A percentile compares a stretch with the other conserved stretches of the same genome.
phyloP scores from a whole-genome alignment of 176 grass and related monocot genomes.

The Oryza glaberrima region DNA sequence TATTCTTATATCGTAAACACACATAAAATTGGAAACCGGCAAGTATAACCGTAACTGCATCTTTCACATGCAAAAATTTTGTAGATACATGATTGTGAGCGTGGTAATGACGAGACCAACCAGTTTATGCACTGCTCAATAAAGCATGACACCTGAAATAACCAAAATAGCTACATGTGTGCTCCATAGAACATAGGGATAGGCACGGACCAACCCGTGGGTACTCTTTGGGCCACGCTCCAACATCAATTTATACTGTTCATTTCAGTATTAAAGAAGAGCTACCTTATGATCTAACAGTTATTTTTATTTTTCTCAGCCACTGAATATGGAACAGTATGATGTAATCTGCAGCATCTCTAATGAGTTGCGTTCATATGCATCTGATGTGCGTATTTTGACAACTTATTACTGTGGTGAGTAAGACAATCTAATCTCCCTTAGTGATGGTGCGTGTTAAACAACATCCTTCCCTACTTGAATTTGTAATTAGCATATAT shows the following conservation, averaged over 20 bases:
- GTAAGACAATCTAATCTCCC: conserved; percentile 9
- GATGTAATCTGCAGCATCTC: conserved; percentile 88
- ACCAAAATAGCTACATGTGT: neutral
- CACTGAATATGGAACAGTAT: conserved; percentile 88
- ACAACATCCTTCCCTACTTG: conserved; percentile 16
- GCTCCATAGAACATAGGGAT: neutral
- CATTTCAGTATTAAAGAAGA: conserved; percentile 23
- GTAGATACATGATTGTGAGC: neutral
- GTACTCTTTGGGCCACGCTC: neutral
- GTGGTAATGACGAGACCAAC: conserved; percentile 1
- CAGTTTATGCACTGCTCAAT: neutral
- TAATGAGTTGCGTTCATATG: conserved; percentile 76
- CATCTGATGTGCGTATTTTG: conserved; percentile 84
- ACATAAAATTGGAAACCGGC: neutral
- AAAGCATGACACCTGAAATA: conserved; percentile 18
- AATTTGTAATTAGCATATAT: neutral
- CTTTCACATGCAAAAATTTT: neutral
- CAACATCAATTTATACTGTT: neutral
- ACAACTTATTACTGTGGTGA: conserved; percentile 97
- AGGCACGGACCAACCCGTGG: neutral
- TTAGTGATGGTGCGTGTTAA: neutral
- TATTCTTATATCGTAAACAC: neutral
- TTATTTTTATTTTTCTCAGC: conserved; percentile 70
- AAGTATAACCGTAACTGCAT: neutral
- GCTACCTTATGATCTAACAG: conserved; percentile 26